Evolutionary conservation across 1,139 yeast species (phyloP).

Genomic region (Geotrichum reessii): DNA sequence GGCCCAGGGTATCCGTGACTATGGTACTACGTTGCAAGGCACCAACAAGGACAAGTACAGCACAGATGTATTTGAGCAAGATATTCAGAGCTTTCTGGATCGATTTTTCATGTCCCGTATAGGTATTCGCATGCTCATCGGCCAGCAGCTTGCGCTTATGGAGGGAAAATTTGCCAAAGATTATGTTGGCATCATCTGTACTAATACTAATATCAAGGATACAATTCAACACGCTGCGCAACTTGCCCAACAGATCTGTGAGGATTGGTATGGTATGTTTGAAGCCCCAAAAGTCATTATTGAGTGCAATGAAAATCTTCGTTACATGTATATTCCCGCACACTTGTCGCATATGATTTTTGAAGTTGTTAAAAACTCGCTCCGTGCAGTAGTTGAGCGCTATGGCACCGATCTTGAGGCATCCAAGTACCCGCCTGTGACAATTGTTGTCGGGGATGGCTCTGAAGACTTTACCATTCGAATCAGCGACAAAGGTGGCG

Average conservation of each 20-base stretch:
- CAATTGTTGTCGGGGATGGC: conserved; percentile 72
- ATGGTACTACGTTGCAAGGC: conserved; percentile 29
- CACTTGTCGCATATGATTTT: conserved; percentile 81
- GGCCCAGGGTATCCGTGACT: conserved; percentile 88
- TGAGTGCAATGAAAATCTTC: conserved; percentile 61
- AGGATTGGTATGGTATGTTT: conserved; percentile 73
- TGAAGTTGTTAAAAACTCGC: conserved; percentile 76
- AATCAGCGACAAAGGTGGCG: conserved; percentile 81
- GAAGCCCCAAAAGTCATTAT: conserved; percentile 76
- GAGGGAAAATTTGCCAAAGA: conserved; percentile 50
- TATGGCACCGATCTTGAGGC: conserved; percentile 46
- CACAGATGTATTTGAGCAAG: conserved; percentile 37
- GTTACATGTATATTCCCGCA: conserved; percentile 86
- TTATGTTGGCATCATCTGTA: conserved; percentile 79
- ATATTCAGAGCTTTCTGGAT: conserved; percentile 71
- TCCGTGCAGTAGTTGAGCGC: conserved; percentile 77
- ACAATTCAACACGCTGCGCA: conserved; percentile 80
- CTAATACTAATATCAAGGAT: conserved; percentile 71
- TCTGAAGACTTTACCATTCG: conserved; percentile 75
- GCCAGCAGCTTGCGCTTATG: conserved; percentile 76
- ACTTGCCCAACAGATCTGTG: conserved; percentile 78
- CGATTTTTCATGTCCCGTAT: conserved; percentile 79
- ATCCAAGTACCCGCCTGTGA: conserved; percentile 56
- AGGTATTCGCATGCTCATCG: conserved; percentile 81
- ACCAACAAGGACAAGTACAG: background rate